phyloP scores from a whole-genome alignment of 441 rosid genomes.

The Pelargonium cotyledonis region DNA sequence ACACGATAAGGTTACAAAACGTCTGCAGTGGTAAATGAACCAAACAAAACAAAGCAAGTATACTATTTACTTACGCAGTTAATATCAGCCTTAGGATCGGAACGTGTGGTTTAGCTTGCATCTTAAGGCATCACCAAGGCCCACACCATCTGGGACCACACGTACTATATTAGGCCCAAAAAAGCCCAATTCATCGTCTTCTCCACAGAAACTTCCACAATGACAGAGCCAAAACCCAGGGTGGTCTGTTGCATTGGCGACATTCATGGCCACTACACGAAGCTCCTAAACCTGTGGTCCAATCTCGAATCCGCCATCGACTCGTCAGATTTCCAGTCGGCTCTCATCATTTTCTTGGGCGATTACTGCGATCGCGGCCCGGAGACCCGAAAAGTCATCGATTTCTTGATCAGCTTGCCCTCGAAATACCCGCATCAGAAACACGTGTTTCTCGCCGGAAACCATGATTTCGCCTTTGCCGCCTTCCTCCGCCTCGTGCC shows the following conservation, averaged over 20 bases:
- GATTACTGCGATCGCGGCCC: conserved; percentile 94
- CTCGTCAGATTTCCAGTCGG: conserved; percentile 42
- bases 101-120: neutral
- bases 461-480: conserved; percentile 72
- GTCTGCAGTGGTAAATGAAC: too few species aligned
- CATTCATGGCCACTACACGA: conserved; percentile 66
- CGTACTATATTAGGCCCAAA: neutral
- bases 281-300: conserved; percentile 65
- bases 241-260: conserved; percentile 70
- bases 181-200: neutral
- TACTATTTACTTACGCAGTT: neutral
- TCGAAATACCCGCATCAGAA: conserved; percentile 47
- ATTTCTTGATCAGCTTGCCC: conserved; percentile 53
- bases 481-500: conserved; percentile 56
- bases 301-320: conserved; percentile 48
- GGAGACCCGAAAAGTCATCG: conserved; percentile 50
- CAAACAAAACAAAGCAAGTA: neutral
- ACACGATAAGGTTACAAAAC: too few species aligned
- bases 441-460: conserved; percentile 60
- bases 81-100: neutral
- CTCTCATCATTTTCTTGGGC: conserved; percentile 72
- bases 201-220: neutral
- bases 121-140: neutral
- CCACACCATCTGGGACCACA: neutral
- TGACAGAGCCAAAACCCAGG: conserved; percentile 32